Conservation (phyloP, 352 stramenopile species). For the Phytopythium montanum region DNA sequence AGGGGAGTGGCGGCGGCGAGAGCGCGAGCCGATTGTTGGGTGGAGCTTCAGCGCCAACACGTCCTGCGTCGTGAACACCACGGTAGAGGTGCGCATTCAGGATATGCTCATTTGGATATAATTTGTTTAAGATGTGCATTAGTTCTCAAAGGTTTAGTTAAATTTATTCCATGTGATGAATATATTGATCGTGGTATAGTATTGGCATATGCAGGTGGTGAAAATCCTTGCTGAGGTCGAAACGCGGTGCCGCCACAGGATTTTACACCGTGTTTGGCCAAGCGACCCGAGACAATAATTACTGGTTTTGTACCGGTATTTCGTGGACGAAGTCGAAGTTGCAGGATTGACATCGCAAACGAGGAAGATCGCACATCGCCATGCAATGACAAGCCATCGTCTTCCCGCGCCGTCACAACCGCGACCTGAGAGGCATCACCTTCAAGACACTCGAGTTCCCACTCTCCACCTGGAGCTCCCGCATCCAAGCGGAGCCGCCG, state of each 20-base stretch:
- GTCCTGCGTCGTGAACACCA: background rate
- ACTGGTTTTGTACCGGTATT: background rate
- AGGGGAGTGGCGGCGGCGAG: too few relatives aligned
- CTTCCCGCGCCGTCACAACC: background rate
- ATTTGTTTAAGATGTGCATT: background rate
- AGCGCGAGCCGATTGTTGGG: background rate
- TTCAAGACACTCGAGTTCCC: background rate
- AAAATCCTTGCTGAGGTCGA: background rate
- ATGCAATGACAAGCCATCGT: background rate
- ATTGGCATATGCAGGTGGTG: background rate
- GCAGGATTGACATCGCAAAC: too few relatives aligned
- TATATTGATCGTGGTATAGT: background rate
- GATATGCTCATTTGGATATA: background rate
- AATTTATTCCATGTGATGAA: background rate
- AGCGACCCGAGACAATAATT: background rate
- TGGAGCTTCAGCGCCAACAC: background rate
- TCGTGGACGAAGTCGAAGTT: too few relatives aligned
- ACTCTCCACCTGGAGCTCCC: background rate
- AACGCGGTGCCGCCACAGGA: background rate
- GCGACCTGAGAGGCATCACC: background rate
- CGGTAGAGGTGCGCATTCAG: background rate
- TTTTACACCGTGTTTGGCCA: constrained; percentile 4
- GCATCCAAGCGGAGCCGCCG: background rate
- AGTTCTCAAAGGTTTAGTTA: background rate
- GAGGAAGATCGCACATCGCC: background rate